Evolutionary conservation across 169 alveolate genomes (phyloP), one percentile per base, ranked within the genome.

Genomic region (Cryptosporidium felis): DNA sequence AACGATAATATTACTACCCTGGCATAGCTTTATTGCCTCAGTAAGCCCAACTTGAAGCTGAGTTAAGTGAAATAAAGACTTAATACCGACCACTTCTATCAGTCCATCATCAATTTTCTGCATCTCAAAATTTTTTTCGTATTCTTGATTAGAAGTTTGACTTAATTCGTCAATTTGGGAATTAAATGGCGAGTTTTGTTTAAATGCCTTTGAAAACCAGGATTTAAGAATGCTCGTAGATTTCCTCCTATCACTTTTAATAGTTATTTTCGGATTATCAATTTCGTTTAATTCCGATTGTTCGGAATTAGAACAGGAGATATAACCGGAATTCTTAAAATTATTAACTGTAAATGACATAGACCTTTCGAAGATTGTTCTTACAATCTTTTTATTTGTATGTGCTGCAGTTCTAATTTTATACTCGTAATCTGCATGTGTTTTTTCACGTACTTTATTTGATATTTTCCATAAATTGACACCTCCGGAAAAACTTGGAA

Each of bases 401-500:
- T 14, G 38, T 5, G 85, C 56, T 14, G 45, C 58, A 18, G 63
- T 56, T 53, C 74, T 51, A 18, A 41, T 74, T 23, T 53, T 32
- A 10, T 9, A 14, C 36, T 18, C 9, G 5, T 40, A 1, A 9
- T 28, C 56, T n/a, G n/a, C n/a, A n/a, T n/a, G n/a, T 74, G 32
- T 74, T 9, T 18, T 36, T 53, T 74, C 26, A 5, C 3, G 41
- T 16, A 32, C 53, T 65, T 26, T 82, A 9, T 66, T 56, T n/a
- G 88, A 66, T 4, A 88, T 81, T 41, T 80, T 74, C 94, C 91
- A 88, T 42, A 82, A 65, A 28, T 81, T 80, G 21, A 62, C 49
- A 8, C 90, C 92, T n/a, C 95, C 95, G 18, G 93, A 74, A 65
- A 92, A 90, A 45, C 91, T 80, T 34, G 94, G 93, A 40, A 92